Percentiles rank a stretch among this genome's conserved stretches.
Evolutionary conservation across 192 early-diverging fungal species (phyloP).

Genomic region (Gamsiella multidivaricata): DNA sequence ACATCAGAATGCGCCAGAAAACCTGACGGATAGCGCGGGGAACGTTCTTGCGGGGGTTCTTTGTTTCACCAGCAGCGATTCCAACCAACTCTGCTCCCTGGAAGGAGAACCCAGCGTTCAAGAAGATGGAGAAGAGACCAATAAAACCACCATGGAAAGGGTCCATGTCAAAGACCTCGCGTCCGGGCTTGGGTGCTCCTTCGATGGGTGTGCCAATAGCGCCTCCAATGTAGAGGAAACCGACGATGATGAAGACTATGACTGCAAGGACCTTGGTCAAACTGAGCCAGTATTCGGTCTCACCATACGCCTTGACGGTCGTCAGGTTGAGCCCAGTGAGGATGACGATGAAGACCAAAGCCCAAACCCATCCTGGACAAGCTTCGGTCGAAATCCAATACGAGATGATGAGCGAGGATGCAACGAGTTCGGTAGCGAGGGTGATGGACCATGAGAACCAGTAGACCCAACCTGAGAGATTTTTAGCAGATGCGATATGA

Average conservation of each 20-base stretch:
- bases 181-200: conserved; percentile 58
- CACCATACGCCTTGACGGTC: conserved; percentile 80
- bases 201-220: conserved; percentile 63
- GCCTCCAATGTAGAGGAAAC: conserved; percentile 73
- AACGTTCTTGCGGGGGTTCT: conserved; percentile 83
- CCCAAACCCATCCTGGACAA: conserved; percentile 57
- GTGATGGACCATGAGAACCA: conserved; percentile 75
- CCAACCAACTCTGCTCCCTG: conserved; percentile 92
- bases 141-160: conserved; percentile 72
- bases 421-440: conserved; percentile 80
- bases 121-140: conserved; percentile 73
- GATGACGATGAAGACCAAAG: conserved; percentile 66
- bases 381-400: conserved; percentile 54
- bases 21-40: conserved; percentile 78
- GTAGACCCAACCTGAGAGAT: conserved; percentile 66
- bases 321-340: conserved; percentile 76
- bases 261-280: conserved; percentile 82
- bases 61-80: conserved; percentile 89
- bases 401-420: conserved; percentile 77
- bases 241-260: conserved; percentile 80
- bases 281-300: conserved; percentile 84
- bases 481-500: neutral
- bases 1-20: conserved; percentile 88
- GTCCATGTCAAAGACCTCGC: conserved; percentile 45
- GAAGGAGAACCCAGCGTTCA: conserved; percentile 85